Evolutionary conservation across 2,329 filamentous ascomycete genomes (phyloP), one percentile per base, ranked within the genome.

Genomic region (Phialemoniopsis sp.): DNA sequence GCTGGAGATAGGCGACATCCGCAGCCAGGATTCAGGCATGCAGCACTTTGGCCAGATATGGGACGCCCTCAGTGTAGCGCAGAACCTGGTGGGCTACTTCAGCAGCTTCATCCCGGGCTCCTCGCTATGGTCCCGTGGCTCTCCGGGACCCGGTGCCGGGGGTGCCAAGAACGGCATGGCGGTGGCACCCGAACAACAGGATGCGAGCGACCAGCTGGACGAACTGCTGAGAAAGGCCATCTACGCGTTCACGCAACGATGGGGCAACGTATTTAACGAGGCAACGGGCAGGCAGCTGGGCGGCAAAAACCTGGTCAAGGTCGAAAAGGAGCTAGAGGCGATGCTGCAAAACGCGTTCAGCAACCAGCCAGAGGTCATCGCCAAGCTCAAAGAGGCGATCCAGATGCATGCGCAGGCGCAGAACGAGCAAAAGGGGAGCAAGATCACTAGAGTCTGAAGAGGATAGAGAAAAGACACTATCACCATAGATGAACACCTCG

Each of bases 1-100:
- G 9, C 89, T 98, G 45, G 93, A 98, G 64, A 96, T 98, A 49
- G 90, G 78, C 37, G 78, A 82, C 48, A 73, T 80, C 13, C 68
- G 78, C 43, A 74, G 73, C 40, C 68, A 75, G 33, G 60, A 64
- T 7, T 57, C 64, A 13, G 64, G 67, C 5, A 72, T 78, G 67
- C 76, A 82, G 49, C 78, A 84, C 51, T 82, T 84, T 51, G 64
- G 71, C 13, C 77, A 77, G 45, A 82, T 84, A 31, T 83, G 79
- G 78, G 76, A 81, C 37, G 77, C 76, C 0, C 67, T 83, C 12
- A 80, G 68, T 51, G 73, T 47, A 28, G 50, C 67, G 3, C 69
- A 76, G 44, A 76, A 74, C 46, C 71, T 73, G 60, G 64, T 79
- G 34, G 77, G 77, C n/a, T 68, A 81, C 43, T 73, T 84, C 46